These are phyloP conservation scores for Chaetoceros tenuissimus DNA, from an alignment of 108 stramenopile genomes.

Conservation along the genomic window DNA sequence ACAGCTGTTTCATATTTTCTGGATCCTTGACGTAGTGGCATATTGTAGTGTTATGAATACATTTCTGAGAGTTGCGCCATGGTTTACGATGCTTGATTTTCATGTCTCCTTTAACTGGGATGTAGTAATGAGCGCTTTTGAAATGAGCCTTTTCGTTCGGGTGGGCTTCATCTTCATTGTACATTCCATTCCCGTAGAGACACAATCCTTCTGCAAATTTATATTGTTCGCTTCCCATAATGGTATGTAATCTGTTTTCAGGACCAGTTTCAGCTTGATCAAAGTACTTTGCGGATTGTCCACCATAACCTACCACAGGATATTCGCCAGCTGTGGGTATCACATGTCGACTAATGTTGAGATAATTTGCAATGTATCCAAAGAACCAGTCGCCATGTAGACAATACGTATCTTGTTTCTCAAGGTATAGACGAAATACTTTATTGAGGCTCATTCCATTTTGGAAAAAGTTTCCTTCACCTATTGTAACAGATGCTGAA, in stretches of 20 bases:
- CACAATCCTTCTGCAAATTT: neutral
- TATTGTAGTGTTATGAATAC: neutral
- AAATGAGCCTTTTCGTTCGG: no score
- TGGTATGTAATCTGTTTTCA: neutral
- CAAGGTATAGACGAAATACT: constrained; percentile 15
- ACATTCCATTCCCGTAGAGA: neutral
- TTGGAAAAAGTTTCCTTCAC: constrained; percentile 17
- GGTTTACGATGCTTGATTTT: no score
- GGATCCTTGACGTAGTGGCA: neutral
- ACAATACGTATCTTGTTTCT: neutral
- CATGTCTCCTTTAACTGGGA: no score
- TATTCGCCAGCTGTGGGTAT: neutral
- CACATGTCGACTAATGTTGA: neutral
- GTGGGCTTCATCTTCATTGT: neutral
- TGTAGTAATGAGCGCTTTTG: no score
- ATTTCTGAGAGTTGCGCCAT: neutral
- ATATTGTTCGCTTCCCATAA: neutral
- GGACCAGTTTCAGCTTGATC: neutral
- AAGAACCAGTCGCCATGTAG: constrained; percentile 22
- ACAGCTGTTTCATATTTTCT: neutral
- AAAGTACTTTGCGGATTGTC: neutral
- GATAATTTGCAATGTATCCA: constrained; percentile 26
- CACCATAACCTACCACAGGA: neutral
- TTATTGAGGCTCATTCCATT: constrained; percentile 16
- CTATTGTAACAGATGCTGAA: constrained; percentile 7